Base-by-base conservation (phyloP, 495 filamentous ascomycete genomes). In the Xylaria telfairii region DNA sequence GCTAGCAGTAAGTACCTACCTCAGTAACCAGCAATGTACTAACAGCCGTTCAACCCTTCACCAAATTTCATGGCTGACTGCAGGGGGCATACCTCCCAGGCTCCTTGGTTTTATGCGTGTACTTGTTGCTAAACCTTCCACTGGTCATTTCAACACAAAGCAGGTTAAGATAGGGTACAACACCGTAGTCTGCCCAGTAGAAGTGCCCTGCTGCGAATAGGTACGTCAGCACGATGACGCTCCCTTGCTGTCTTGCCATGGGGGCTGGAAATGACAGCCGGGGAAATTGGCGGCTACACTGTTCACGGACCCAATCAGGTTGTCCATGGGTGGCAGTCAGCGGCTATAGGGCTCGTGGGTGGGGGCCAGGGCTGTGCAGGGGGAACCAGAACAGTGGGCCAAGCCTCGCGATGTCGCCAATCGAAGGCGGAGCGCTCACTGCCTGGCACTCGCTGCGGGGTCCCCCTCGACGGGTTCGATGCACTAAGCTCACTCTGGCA, bases 281-380 rank as follows among this genome's bases (percentile, higher is more conserved):
- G 37, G 59, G 59, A 65, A 51, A 65, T 51, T 57, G 65, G 65
- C 65, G 65, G 65, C 39, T 68, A 68, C 54, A 10, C n/a, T 37
- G 12, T 44, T 2, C 28, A 44, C 8, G 59, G 66, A 53, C 26
- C 73, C 73, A 77, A 77, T 75, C 68, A 75, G 7, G 28, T 32
- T 3, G 39, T 54, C 4, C 15, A 41, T 44, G 28, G 26, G 46
- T 47, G 34, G 66, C 60, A 72, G 59, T 62, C 59, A 62, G 76
- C 74, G 76, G 74, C 71, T 76, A 77, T 60, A 73, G 56, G 74
- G 68, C 67, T 60, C 56, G 12, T 1, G 12, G 28, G 53, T 67
- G 69, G 70, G 72, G 67, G 67, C 74, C 68, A 65, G 69, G 59
- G 53, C 64, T 59, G 66, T 70, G 67, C 54, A 72, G 47, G 63